Percentiles rank a stretch among this genome's conserved stretches.
These are phyloP conservation scores for Paecilomyces formosus DNA, from an alignment of 2,329 filamentous ascomycete genomes.

Conservation along the genomic window DNA sequence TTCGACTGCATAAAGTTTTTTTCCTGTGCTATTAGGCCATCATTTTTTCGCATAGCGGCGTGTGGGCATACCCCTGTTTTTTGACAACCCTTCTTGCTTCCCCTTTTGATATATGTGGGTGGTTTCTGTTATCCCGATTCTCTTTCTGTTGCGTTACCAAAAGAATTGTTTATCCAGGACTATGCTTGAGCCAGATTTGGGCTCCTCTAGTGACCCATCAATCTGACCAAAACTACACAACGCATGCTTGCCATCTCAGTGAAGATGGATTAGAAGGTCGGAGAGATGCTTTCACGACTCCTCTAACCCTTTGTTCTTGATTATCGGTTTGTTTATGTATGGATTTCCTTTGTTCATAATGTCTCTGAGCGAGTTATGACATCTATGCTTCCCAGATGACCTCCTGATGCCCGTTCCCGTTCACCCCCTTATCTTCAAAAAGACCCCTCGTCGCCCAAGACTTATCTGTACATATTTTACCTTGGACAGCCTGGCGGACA, in stretches of 20 bases:
- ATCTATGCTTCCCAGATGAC: not conserved
- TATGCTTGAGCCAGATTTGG: not conserved
- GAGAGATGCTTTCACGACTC: not conserved
- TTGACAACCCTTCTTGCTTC: not conserved
- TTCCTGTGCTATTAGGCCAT: conserved; percentile 8
- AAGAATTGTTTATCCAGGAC: not conserved
- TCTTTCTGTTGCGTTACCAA: not conserved
- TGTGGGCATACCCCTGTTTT: conserved; percentile 32
- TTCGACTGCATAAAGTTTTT: conserved; percentile 3
- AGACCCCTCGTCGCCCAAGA: not conserved
- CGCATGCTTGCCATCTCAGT: not conserved
- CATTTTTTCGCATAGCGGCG: conserved; percentile 33
- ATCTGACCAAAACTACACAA: not conserved
- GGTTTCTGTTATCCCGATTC: not conserved
- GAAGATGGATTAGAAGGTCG: not conserved
- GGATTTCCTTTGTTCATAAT: conserved; percentile 3
- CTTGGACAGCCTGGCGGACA: not conserved
- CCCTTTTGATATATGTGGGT: conserved; percentile 14
- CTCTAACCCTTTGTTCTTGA: conserved; percentile 13
- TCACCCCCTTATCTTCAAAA: not conserved
- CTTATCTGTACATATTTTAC: not conserved
- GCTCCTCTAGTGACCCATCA: not conserved
- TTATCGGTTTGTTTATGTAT: conserved; percentile 7
- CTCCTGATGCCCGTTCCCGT: not conserved
- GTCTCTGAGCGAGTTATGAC: not conserved